These are phyloP conservation scores for Eimeria necatrix DNA, from an alignment of 169 alveolate genomes.

Conservation along the genomic window DNA sequence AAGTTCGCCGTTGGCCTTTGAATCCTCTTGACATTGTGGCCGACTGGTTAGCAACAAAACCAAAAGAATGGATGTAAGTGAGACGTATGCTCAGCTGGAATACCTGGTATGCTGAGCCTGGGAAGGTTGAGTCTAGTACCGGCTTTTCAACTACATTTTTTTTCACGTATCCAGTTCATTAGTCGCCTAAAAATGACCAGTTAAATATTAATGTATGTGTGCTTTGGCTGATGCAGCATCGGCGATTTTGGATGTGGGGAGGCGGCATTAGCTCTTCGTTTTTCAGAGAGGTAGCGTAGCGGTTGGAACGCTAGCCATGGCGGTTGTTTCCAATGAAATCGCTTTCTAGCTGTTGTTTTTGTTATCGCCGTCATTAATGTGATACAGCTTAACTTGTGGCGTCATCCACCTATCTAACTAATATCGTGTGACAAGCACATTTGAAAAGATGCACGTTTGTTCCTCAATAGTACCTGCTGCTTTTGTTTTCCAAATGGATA, in stretches of 20 bases:
- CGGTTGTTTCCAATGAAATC: too few species aligned
- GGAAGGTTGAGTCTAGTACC: too few species aligned
- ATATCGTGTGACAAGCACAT: too few species aligned
- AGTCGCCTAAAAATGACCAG: background rate
- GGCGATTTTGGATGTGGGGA: slow-evolving; percentile 89
- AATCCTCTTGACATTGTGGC: slow-evolving; percentile 84
- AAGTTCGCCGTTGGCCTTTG: slow-evolving; percentile 84
- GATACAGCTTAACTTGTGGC: too few species aligned
- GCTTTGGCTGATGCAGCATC: slow-evolving; percentile 62
- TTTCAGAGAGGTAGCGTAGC: slow-evolving; percentile 81
- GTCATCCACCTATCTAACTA: too few species aligned
- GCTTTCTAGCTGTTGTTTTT: too few species aligned
- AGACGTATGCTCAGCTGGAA: background rate
- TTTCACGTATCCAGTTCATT: background rate
- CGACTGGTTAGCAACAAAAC: slow-evolving; percentile 75
- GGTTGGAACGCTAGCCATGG: background rate
- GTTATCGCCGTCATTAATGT: too few species aligned
- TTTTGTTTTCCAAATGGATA: too few species aligned
- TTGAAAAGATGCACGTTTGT: too few species aligned
- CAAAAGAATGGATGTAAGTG: slow-evolving; percentile 73
- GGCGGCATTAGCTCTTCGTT: slow-evolving; percentile 81
- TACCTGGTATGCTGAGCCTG: background rate
- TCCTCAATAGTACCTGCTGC: too few species aligned
- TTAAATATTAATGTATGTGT: background rate
- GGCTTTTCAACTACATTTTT: background rate